These are phyloP conservation scores for Ephemerocybe angulata DNA, from an alignment of 768 basidiomycete genomes.

Conservation along the genomic window DNA sequence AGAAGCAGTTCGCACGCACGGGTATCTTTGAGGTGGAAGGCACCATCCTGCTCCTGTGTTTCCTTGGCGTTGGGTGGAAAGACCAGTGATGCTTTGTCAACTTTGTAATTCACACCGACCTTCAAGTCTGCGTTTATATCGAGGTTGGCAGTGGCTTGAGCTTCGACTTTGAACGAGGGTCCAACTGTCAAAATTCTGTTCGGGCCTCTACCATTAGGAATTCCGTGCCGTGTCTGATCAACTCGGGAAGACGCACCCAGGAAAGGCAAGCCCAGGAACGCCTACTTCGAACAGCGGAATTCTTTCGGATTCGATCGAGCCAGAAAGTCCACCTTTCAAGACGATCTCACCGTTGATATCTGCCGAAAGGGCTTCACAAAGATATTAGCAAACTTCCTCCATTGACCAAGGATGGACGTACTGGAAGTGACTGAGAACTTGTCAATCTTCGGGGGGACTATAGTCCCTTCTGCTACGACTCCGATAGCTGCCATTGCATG, in stretches of 20 bases:
- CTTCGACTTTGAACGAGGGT: conserved; percentile 41
- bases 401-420: background rate
- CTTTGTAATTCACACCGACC: conserved; percentile 38
- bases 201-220: background rate
- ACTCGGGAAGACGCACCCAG: conserved; percentile 11
- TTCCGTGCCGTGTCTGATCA: background rate
- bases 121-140: conserved; percentile 36
- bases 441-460: conserved; percentile 8
- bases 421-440: background rate
- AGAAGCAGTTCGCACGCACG: too few relatives aligned
- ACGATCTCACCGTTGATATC: background rate
- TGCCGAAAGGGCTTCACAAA: background rate
- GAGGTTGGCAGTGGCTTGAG: conserved; percentile 28
- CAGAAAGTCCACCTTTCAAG: conserved; percentile 3
- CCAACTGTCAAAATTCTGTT: conserved; percentile 42
- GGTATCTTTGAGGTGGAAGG: conserved; percentile 35
- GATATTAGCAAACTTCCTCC: background rate
- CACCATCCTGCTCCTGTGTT: conserved; percentile 10
- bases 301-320: conserved; percentile 12
- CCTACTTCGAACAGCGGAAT: conserved; percentile 12
- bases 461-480: conserved; percentile 5
- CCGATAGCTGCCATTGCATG: conserved; percentile 3
- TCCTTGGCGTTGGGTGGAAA: conserved; percentile 36
- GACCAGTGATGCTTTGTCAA: conserved; percentile 35
- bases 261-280: conserved; percentile 17